A percentile compares a stretch with the other conserved stretches of the same genome.
Conservation (phyloP, 1,284 basidiomycete genomes). For the Melampsora americana region DNA sequence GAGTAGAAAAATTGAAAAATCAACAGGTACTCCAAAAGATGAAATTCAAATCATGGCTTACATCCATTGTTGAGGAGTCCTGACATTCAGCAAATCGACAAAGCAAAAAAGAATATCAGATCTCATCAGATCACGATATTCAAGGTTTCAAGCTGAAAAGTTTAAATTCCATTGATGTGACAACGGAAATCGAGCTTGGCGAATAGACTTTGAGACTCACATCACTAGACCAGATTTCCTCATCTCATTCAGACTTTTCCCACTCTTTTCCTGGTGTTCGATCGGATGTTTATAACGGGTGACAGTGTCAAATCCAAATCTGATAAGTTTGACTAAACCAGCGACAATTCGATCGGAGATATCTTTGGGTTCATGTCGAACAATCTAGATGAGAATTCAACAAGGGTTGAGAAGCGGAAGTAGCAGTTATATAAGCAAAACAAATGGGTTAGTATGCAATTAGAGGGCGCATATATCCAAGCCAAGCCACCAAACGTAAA, state of each 20-base stretch:
- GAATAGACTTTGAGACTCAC: background rate
- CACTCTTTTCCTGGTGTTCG: background rate
- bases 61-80: slow-evolving; percentile 4
- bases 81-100: background rate
- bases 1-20: background rate
- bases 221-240: background rate
- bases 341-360: slow-evolving; percentile 12
- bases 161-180: no score
- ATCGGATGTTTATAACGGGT: slow-evolving; percentile 12
- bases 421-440: background rate
- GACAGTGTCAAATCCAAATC: slow-evolving; percentile 9
- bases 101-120: background rate
- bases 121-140: background rate
- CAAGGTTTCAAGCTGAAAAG: no score
- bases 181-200: no score
- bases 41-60: background rate
- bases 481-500: background rate
- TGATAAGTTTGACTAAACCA: background rate
- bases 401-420: background rate
- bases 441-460: no score
- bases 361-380: slow-evolving; percentile 18
- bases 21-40: no score
- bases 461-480: no score
- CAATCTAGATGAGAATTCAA: background rate
- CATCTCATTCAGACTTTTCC: background rate